A percentile compares a stretch with the other conserved stretches of the same genome.
These are phyloP conservation scores for Beauveria australis DNA, from an alignment of 2,329 filamentous ascomycete species.

Conservation along the genomic window DNA sequence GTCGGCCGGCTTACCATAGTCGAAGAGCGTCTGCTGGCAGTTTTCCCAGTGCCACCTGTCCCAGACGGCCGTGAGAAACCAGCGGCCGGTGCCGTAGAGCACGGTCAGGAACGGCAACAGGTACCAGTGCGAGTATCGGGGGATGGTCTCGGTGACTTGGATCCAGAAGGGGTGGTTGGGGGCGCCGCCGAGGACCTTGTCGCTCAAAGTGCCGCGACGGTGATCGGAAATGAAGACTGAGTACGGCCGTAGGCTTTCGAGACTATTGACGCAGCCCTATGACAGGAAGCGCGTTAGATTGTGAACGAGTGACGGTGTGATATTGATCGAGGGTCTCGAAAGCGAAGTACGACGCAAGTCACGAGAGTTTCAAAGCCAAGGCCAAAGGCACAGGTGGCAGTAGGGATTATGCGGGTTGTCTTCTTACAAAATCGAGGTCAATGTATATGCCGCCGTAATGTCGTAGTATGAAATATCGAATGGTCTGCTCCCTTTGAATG, in stretches of 20 bases:
- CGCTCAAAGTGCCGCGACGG: slow-evolving; percentile 1
- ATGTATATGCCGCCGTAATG: slow-evolving; percentile 69
- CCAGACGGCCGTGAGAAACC: slow-evolving; percentile 6
- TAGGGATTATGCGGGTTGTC: background rate
- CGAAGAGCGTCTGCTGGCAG: background rate
- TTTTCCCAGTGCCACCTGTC: slow-evolving; percentile 4
- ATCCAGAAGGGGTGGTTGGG: slow-evolving; percentile 7
- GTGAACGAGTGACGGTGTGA: background rate
- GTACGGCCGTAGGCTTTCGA: background rate
- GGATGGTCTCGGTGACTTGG: slow-evolving; percentile 1
- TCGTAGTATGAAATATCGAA: slow-evolving; percentile 65
- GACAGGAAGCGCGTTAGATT: background rate
- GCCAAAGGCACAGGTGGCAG: too few relatives aligned
- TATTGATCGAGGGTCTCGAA: background rate
- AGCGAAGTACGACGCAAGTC: too few relatives aligned
- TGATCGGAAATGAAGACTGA: background rate
- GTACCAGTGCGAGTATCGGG: slow-evolving; percentile 1
- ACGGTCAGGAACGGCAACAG: background rate
- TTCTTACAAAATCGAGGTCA: slow-evolving; percentile 33
- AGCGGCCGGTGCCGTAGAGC: slow-evolving; percentile 4
- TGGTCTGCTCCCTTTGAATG: slow-evolving; percentile 64
- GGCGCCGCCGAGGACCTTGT: background rate
- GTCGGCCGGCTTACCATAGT: background rate
- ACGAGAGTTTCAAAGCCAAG: background rate
- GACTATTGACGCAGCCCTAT: slow-evolving; percentile 4